phyloP scores from a whole-genome alignment of 768 basidiomycete genomes.

The Phylloporus sp. region DNA sequence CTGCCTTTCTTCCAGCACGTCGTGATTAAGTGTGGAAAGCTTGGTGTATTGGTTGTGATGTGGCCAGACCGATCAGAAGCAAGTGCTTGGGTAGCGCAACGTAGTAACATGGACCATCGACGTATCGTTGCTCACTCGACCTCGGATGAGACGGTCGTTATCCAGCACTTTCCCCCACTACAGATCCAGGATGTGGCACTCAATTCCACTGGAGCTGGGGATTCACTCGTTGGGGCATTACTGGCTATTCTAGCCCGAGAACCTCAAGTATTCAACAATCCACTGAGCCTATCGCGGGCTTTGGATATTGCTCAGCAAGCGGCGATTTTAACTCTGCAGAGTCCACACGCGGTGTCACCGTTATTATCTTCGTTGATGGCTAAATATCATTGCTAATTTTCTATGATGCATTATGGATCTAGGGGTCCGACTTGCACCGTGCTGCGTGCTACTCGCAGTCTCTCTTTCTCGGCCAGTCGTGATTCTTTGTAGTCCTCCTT shows the following conservation, averaged over 20 bases:
- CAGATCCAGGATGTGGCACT: conserved; percentile 35
- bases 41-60: conserved; percentile 63
- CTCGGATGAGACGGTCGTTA: conserved; percentile 46
- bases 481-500: conserved; percentile 37
- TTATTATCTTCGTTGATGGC: conserved; percentile 36
- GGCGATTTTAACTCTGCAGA: conserved; percentile 54
- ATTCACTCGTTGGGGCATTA: conserved; percentile 81
- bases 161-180: conserved; percentile 71
- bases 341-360: conserved; percentile 62
- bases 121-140: conserved; percentile 47
- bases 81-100: conserved; percentile 45
- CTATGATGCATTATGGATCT: conserved; percentile 10
- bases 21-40: conserved; percentile 78
- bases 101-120: conserved; percentile 43
- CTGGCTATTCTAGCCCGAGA: conserved; percentile 56
- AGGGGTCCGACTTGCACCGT: conserved; percentile 60
- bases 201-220: conserved; percentile 90
- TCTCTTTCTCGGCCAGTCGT: conserved; percentile 43
- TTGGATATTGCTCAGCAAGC: conserved; percentile 61
- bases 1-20: conserved; percentile 83
- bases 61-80: conserved; percentile 41
- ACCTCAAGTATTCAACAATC: conserved; percentile 43
- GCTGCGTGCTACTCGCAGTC: conserved; percentile 45
- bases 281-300: conserved; percentile 37
- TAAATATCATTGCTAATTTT: background rate